Evolutionary conservation across 768 basidiomycete species (phyloP), one percentile per base, ranked within the genome.

Genomic region (Pilatotrama ljubarskyi): DNA sequence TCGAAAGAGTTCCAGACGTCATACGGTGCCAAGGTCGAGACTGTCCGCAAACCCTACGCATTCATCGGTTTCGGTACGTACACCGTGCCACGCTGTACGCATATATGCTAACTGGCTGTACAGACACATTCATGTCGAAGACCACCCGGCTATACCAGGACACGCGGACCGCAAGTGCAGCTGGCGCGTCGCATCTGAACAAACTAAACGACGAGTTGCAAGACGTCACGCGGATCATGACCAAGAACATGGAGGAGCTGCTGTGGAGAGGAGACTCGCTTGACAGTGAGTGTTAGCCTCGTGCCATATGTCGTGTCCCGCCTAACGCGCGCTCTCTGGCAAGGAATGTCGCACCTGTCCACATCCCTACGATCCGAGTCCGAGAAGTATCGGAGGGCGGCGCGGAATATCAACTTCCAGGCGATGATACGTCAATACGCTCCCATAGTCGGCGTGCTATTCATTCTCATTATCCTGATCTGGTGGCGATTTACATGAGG

Each of bases 181-280:
- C 87, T 20, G 82, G 77, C 18, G 68, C 79, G 56, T 88, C 86
- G 13, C 82, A 84, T 54, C 73, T 99, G 55, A 93, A 95, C 73
- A 89, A 82, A 74, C 79, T 99, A 46, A 98, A 98, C 69, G 95
- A 94, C 68, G 96, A 99, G 65, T 78, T 99, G 37, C 94, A 97
- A 71, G 97, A 99, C 70, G 97, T 99, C 60, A 98, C 97, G 49
- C 81, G 93, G 64, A 98, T 99, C 75, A 98, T 99, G 97, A 98
- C 97, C 9, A 98, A 99, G 80, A 98, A 99, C 70, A 99, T 99
- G 96, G 97, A 99, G 75, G 97, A 99, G 74, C 78, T 99, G 51
- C 76, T 99, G 49, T 98, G 96, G 97, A 81, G 97, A 72, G 97
- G 97, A 25, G 97, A 99, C 73, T 96, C 93, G 29, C 81, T 99